Base-by-base conservation (phyloP, 305 asterid genomes). In the Solanum hybrid region DNA sequence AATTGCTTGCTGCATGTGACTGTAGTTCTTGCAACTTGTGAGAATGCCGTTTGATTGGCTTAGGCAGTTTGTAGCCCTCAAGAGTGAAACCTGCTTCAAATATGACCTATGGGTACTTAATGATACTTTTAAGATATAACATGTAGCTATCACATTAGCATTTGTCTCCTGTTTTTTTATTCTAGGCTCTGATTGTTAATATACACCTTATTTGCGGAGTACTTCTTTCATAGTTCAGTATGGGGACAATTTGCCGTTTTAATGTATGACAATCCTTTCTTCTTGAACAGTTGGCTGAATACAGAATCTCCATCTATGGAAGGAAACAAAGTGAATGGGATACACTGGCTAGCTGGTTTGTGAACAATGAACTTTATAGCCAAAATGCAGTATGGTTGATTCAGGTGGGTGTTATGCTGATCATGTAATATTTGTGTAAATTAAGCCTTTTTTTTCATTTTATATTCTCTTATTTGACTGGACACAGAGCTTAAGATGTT, bases 291-390 rank as follows among this genome's bases (percentile, higher is more conserved):
- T 90, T 97, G 97, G 98, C 98, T 89, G 99, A 97, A 92, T 97
- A 96, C 89, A 94, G 99, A 89, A 93, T 97, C 89, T 97, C 99
- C 57, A 89, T 97, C 78, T 97, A 97, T 93, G 99, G 98, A 91
- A 95, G 99, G 92, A 96, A 97, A 89, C 97, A 96, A 91, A 96
- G 98, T 89, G 99, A 97, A 92, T 97, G 99, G 99, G 99, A 97
- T 90, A 98, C 96, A 92, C 93, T 97, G 86, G 99, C 98, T 29
- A 97, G 98, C 92, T 97, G 99, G 98, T 94, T 95, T 88, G 94
- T 97, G 45, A 97, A 97, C 95, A 95, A 97, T 92, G 90, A 89
- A 89, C 92, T 97, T 91, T 93, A 92, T 90, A 96, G 98, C 90
- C 95, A 93, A 90, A 97, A 95, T 93, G 99, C 98, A 90, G 95